Evolutionary conservation across 306 rosid genomes (phyloP), one percentile per base, ranked within the genome.

Genomic region (Trifolium pratense): DNA sequence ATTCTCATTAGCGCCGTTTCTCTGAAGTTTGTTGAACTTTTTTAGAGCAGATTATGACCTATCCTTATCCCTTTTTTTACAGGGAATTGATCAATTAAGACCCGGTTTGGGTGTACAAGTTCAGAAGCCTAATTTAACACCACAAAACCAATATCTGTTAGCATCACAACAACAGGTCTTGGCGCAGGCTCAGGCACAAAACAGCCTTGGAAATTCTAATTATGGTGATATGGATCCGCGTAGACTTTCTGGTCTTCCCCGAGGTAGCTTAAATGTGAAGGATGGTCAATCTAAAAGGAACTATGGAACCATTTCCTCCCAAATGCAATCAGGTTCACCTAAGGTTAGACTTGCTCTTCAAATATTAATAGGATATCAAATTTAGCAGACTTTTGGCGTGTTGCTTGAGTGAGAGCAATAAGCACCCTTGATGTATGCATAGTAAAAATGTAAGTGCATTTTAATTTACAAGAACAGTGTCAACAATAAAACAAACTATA

Each of bases 81-180:
- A 93, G 98, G 97, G 97, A 67, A 80, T 90, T 56, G 98, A 93
- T 80, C 98, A 89, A 68, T 79, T 93, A 37, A 79, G 92, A 68
- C 96, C 97, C 65, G 84, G 87, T 79, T 69, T 89, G 74, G 92
- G 98, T 48, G 92, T 75, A 37, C 98, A 90, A 83, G 91, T 83
- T 79, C 96, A 81, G 70, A 93, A 90, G 56, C 92, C 98, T 84
- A 89, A 73, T 88, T 71, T 86, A 71, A 78, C 84, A 74, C 58
- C 81, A 25, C 86, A 79, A 57, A 85, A 66, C 80, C 96, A 90
- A 26, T 87, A 81, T 82, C 88, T 87, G 81, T 77, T 89, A 83
- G 83, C 93, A 58, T 87, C 88, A 84, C 96, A 85, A 52, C 96
- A 92, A 75, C 92, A 82, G 76, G 84, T 81, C 76, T 75, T 89